These are phyloP conservation scores for Apophysomyces variabilis DNA, from an alignment of 371 early-diverging fungal species.

Conservation along the genomic window DNA sequence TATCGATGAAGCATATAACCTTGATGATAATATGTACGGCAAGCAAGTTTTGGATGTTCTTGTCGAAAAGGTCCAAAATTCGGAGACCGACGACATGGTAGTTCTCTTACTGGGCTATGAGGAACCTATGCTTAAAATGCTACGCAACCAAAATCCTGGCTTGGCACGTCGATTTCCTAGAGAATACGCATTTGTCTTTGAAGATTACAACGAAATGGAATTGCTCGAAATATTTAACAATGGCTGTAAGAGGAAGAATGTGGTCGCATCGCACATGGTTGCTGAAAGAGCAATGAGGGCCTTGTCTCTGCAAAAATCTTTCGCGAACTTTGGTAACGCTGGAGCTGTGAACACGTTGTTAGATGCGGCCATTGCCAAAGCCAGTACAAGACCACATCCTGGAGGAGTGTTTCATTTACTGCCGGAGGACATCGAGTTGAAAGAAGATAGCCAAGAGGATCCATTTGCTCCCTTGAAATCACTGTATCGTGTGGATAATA, in stretches of 20 bases:
- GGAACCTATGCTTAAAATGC: constrained; percentile 5
- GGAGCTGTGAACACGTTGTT: constrained; percentile 1
- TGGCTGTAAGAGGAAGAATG: background rate
- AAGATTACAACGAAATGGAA: constrained; percentile 8
- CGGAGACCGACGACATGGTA: background rate
- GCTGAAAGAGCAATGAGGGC: constrained; percentile 5
- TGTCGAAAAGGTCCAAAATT: background rate
- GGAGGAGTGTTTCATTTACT: background rate
- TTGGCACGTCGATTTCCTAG: background rate
- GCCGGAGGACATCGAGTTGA: background rate
- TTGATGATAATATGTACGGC: background rate
- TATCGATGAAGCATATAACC: constrained; percentile 2
- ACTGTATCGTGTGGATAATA: constrained; percentile 1
- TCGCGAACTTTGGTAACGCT: background rate
- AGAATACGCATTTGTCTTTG: constrained; percentile 2
- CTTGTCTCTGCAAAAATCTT: background rate
- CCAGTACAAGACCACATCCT: background rate
- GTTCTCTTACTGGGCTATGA: background rate
- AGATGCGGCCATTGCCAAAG: background rate
- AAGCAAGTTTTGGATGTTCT: constrained; percentile 2
- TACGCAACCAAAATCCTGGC: background rate
- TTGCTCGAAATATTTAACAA: background rate
- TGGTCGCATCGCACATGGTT: background rate
- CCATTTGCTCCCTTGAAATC: background rate
- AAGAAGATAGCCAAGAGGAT: background rate